phyloP scores from a whole-genome alignment of 2,329 filamentous ascomycete genomes.

The Dichotomopilus funicola region DNA sequence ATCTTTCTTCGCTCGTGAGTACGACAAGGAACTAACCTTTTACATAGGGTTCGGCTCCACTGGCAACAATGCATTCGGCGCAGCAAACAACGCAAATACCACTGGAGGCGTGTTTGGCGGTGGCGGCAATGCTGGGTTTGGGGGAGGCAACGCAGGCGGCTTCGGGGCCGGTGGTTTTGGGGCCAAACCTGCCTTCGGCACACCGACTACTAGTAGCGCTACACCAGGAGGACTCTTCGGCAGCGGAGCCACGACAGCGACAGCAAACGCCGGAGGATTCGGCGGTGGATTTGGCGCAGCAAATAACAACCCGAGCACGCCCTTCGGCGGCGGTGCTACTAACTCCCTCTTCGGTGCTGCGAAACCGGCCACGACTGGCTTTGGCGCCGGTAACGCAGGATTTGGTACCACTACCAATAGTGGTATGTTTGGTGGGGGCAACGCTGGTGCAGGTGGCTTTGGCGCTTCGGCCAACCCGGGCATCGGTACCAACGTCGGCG shows the following conservation, averaged over 20 bases:
- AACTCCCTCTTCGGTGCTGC: constrained; percentile 44
- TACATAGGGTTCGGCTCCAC: constrained; percentile 33
- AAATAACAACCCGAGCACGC: constrained; percentile 28
- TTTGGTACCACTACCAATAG: constrained; percentile 34
- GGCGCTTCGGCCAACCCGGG: constrained; percentile 42
- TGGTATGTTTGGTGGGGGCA: no score
- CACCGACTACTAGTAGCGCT: constrained; percentile 32
- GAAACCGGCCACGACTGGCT: constrained; percentile 42
- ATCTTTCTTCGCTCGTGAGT: constrained; percentile 4
- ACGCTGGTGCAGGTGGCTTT: constrained; percentile 28
- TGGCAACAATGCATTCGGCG: constrained; percentile 32
- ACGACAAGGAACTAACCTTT: constrained; percentile 27
- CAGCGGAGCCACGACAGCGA: constrained; percentile 30
- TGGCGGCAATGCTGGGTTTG: constrained; percentile 23
- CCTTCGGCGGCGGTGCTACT: constrained; percentile 35
- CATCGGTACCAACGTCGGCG: constrained; percentile 45
- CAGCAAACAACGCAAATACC: constrained; percentile 33
- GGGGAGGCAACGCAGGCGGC: constrained; percentile 10
- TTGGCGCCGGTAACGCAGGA: constrained; percentile 24
- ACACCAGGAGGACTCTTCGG: constrained; percentile 42
- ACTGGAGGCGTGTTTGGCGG: constrained; percentile 43
- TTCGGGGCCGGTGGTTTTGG: constrained; percentile 25
- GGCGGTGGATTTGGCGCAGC: constrained; percentile 38
- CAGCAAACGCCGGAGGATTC: constrained; percentile 31
- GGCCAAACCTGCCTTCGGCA: constrained; percentile 49